Conservation (phyloP, 2,329 filamentous ascomycete species). For the Aspergillus melleus region DNA sequence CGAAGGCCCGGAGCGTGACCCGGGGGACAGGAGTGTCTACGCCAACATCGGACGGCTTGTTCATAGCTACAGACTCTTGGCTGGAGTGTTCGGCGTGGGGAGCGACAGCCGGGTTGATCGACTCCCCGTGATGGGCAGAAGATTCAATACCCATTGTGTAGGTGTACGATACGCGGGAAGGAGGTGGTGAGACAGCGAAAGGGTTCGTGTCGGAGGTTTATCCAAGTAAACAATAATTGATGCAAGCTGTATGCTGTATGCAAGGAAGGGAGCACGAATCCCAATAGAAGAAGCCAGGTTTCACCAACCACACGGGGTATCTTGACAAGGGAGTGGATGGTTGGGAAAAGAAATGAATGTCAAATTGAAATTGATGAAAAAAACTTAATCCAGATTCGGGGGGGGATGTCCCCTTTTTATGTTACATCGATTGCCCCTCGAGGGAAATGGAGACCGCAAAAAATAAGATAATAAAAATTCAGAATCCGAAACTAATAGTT, state of each 20-base stretch:
- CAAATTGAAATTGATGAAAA: conserved; percentile 1
- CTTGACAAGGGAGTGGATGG: not conserved
- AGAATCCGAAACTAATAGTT: not conserved
- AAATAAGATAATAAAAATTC: not conserved
- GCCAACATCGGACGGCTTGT: conserved; percentile 24
- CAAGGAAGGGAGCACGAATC: not conserved
- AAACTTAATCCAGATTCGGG: conserved; percentile 5
- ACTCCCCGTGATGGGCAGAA: conserved; percentile 31
- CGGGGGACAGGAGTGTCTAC: conserved; percentile 34
- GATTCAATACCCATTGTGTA: conserved; percentile 32
- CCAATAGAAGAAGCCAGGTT: not conserved
- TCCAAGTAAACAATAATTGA: not conserved
- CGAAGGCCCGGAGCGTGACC: conserved; percentile 38
- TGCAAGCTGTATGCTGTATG: not conserved
- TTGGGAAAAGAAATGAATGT: not conserved
- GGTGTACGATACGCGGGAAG: not conserved
- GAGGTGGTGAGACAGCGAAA: not conserved
- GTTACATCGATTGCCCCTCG: not conserved
- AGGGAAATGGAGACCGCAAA: not conserved
- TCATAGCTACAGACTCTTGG: conserved; percentile 23
- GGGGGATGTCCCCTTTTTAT: conserved; percentile 6
- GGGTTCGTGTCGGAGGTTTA: not conserved
- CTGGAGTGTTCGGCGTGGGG: conserved; percentile 23
- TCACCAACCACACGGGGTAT: not conserved
- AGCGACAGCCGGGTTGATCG: conserved; percentile 27